These are phyloP conservation scores for Lantana camara DNA, from an alignment of 257 asterid genomes.

Conservation along the genomic window DNA sequence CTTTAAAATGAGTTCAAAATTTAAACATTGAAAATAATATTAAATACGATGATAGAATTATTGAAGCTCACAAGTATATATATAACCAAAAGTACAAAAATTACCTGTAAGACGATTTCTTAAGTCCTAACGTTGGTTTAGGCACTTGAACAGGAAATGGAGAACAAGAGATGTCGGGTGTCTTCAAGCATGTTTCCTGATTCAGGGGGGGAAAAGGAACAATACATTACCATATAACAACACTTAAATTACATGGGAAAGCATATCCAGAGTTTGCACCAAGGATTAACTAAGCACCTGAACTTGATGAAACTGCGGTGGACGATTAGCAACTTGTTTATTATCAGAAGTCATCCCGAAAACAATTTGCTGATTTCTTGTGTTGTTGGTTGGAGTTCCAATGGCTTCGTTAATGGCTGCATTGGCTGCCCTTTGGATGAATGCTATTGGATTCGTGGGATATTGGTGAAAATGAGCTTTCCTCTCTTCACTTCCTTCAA, in stretches of 20 bases:
- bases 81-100: background rate
- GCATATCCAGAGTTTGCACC: background rate
- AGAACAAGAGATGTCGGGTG: constrained; percentile 35
- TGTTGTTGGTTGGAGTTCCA: constrained; percentile 46
- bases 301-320: constrained; percentile 48
- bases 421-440: constrained; percentile 45
- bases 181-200: constrained; percentile 42
- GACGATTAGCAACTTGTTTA: constrained; percentile 31
- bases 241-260: background rate
- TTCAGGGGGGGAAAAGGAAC: constrained; percentile 24
- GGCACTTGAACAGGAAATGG: constrained; percentile 33
- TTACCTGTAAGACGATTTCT: constrained; percentile 56
- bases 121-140: constrained; percentile 31
- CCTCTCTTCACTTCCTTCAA: constrained; percentile 68
- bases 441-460: constrained; percentile 34
- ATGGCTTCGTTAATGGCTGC: constrained; percentile 55
- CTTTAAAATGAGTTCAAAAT: too few species aligned
- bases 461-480: constrained; percentile 43
- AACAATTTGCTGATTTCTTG: constrained; percentile 35
- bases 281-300: constrained; percentile 41
- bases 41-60: background rate
- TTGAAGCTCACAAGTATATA: constrained; percentile 12
- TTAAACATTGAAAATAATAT: too few species aligned
- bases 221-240: constrained; percentile 15
- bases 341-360: constrained; percentile 30